A percentile compares a stretch with the other conserved stretches of the same genome.
These are phyloP conservation scores for Ascochyta lentis DNA, from an alignment of 2,329 filamentous ascomycete genomes.

Conservation along the genomic window DNA sequence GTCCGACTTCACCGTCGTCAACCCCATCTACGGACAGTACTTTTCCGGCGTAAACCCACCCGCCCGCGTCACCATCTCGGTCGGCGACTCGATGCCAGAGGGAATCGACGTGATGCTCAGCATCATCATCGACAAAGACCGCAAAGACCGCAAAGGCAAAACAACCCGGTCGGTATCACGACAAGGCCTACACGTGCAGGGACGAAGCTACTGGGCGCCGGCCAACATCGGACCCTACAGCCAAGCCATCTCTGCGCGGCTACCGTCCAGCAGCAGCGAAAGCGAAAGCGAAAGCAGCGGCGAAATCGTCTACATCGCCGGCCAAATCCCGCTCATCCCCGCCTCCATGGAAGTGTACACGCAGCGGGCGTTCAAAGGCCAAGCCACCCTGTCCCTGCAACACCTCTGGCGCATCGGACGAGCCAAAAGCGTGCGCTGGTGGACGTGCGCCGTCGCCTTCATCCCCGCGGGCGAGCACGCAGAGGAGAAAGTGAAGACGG, in stretches of 20 bases:
- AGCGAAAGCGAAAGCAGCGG: constrained; percentile 1
- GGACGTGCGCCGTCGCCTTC: constrained; percentile 72
- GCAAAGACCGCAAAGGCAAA: constrained; percentile 29
- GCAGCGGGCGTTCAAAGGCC: constrained; percentile 56
- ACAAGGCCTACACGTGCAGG: constrained; percentile 83
- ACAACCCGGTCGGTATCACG: constrained; percentile 25
- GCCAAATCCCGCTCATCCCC: constrained; percentile 89
- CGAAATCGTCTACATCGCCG: constrained; percentile 72
- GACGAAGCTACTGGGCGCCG: constrained; percentile 94
- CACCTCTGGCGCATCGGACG: constrained; percentile 85
- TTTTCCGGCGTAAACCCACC: constrained; percentile 84
- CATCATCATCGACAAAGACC: constrained; percentile 49
- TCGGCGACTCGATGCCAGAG: constrained; percentile 69
- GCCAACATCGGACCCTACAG: constrained; percentile 98
- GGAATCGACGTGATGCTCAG: constrained; percentile 68
- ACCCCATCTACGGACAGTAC: constrained; percentile 74
- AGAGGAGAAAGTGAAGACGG: constrained; percentile 42
- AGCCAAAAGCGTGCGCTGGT: constrained; percentile 75
- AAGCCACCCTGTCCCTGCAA: constrained; percentile 78
- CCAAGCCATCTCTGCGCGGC: constrained; percentile 73
- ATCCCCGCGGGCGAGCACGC: constrained; percentile 18
- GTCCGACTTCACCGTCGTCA: constrained; percentile 77
- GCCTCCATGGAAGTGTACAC: constrained; percentile 71
- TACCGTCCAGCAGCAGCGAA: constrained; percentile 24
- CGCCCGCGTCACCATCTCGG: constrained; percentile 81